phyloP scores from a whole-genome alignment of 225 moss, liverwort and hornwort species.

The Takakia lepidozioides region DNA sequence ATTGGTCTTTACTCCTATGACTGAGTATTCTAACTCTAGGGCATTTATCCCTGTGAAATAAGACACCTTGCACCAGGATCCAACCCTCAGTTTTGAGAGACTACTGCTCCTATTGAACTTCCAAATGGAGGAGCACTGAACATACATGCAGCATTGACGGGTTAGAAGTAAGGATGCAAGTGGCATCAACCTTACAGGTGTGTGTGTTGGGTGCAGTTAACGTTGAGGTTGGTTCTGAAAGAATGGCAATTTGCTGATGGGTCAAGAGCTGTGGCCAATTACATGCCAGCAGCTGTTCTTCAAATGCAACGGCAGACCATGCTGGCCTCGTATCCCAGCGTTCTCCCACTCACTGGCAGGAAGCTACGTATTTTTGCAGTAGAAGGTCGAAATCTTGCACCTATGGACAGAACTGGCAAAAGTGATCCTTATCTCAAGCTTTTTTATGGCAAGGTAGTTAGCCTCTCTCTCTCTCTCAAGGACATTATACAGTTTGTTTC shows the following conservation, averaged over 20 bases:
- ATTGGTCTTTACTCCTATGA: too few species aligned
- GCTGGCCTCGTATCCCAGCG: slow-evolving; percentile 49
- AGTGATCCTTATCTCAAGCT: slow-evolving; percentile 95
- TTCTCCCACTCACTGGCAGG: slow-evolving; percentile 66
- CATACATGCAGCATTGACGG: too few species aligned
- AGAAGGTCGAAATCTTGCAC: slow-evolving; percentile 89
- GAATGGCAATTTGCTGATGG: slow-evolving; percentile 99
- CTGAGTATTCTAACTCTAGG: too few species aligned
- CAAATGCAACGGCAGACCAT: slow-evolving; percentile 37
- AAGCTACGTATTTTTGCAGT: slow-evolving; percentile 68
- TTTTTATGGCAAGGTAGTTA: slow-evolving; percentile 86
- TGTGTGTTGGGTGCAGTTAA: slow-evolving; percentile 43
- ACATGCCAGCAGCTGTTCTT: slow-evolving; percentile 40
- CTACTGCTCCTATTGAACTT: too few species aligned
- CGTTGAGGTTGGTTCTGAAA: slow-evolving; percentile 61
- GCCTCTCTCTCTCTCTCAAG: background rate
- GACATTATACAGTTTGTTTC: background rate
- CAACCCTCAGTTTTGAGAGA: too few species aligned
- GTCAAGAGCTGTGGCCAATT: slow-evolving; percentile 79
- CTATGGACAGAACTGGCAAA: slow-evolving; percentile 98
- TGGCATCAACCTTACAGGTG: too few species aligned
- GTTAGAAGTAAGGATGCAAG: too few species aligned
- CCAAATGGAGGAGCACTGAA: too few species aligned
- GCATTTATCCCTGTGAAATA: too few species aligned
- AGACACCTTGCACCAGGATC: too few species aligned